These are phyloP conservation scores for Ophiostoma populinum DNA, from an alignment of 2,329 filamentous ascomycete genomes.

Conservation along the genomic window DNA sequence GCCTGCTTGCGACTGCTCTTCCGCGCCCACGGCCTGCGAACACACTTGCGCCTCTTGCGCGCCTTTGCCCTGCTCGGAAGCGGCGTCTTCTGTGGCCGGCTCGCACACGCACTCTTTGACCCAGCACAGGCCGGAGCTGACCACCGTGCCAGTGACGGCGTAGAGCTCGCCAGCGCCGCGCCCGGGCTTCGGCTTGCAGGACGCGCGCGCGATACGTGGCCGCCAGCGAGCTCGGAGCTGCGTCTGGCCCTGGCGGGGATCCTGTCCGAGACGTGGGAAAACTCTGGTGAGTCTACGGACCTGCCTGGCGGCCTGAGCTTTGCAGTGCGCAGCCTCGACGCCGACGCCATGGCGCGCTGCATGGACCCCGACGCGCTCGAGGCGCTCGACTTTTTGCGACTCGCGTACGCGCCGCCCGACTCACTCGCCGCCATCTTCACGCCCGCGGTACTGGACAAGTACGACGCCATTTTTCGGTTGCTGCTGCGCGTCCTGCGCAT, in stretches of 20 bases:
- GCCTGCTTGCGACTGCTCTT: conserved; percentile 65
- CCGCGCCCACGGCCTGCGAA: conserved; percentile 48
- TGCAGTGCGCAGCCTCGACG: conserved; percentile 62
- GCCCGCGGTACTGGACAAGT: conserved; percentile 50
- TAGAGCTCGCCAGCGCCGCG: conserved; percentile 49
- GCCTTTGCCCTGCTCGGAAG: conserved; percentile 75
- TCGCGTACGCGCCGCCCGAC: conserved; percentile 65
- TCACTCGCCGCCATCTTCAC: conserved; percentile 62
- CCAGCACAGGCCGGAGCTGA: conserved; percentile 68
- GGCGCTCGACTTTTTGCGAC: conserved; percentile 79
- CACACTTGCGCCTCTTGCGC: conserved; percentile 58
- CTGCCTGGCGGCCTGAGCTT: conserved; percentile 64
- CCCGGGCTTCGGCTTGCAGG: conserved; percentile 76
- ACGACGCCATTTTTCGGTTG: conserved; percentile 71
- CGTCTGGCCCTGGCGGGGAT: conserved; percentile 76
- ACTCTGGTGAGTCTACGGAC: conserved; percentile 13
- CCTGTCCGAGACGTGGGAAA: conserved; percentile 48
- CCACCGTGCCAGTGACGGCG: conserved; percentile 39
- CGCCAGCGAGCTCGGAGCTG: conserved; percentile 86
- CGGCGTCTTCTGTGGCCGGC: conserved; percentile 61
- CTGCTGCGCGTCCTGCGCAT: conserved; percentile 63
- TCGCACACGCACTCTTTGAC: conserved; percentile 74
- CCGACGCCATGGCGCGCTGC: conserved; percentile 65
- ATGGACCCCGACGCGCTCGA: conserved; percentile 69
- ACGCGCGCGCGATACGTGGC: conserved; percentile 57